Evolutionary conservation across 2,329 filamentous ascomycete genomes (phyloP), one percentile per base, ranked within the genome.

Genomic region (Nakataea oryzae): DNA sequence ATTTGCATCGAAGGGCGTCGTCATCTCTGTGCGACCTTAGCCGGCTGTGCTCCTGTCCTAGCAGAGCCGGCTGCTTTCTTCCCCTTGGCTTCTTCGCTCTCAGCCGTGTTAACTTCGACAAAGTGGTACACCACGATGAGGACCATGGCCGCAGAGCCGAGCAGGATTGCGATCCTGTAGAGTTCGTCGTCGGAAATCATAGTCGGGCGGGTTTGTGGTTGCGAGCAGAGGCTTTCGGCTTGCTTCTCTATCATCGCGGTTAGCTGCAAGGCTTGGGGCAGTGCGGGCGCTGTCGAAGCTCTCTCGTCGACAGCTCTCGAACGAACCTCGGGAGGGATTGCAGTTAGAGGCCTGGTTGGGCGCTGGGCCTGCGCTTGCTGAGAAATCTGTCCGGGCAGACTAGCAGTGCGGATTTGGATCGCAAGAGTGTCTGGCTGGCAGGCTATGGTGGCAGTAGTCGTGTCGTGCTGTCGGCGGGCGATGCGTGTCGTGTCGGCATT

Each of bases 101-200:
- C 72, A 63, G 69, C 80, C n/a, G 91, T 85, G 72, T 99, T 97
- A 79, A 96, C 85, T 74, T 97, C 93, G 70, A 99, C 86, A 78
- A 96, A 97, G 76, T 97, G 92, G 77, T 99, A 97, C 30, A 96
- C 77, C 32, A 99, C 86, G 67, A 97, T 97, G 65, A 99, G 83
- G 57, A 97, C 80, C 90, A 97, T 93, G 66, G 93, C 86, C 54
- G 87, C 84, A 62, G 87, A 89, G 78, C 95, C 95, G 64, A 99
- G 89, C 74, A 97, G 93, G 74, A 97, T 87, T 74, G 95, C 93
- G 32, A 99, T 85, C 65, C 84, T 84, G 82, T 97, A 97, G 70
- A 99, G 87, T 67, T 95, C 87, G 74, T 83, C 80, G 85, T 99
- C 95, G 74, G 93, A 89, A 74, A 99, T 97, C 95, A 99, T 99